Conservation (phyloP, 768 basidiomycete species). For the Tricholoma terreum region DNA sequence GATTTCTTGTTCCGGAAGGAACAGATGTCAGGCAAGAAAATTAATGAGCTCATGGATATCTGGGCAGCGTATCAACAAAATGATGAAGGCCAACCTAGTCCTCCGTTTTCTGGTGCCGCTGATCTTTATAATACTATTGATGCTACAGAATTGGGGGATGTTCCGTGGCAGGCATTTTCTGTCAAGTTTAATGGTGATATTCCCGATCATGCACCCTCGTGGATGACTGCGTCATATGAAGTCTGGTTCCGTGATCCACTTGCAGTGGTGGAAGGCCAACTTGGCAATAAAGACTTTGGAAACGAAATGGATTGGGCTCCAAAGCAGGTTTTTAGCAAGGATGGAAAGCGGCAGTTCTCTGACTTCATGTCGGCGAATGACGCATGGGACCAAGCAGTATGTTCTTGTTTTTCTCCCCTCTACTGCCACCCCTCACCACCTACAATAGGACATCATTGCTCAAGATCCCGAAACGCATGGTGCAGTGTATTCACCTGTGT, state of each 20-base stretch:
- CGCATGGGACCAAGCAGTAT: conserved; percentile 39
- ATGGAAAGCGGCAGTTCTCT: conserved; percentile 21
- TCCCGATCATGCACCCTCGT: conserved; percentile 21
- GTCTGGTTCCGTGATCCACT: conserved; percentile 34
- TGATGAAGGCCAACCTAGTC: conserved; percentile 6
- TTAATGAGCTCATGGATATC: conserved; percentile 5
- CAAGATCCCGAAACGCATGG: conserved; percentile 20
- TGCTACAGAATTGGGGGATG: conserved; percentile 27
- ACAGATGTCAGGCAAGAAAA: conserved; percentile 7
- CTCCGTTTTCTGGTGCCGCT: conserved; percentile 27
- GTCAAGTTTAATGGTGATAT: conserved; percentile 23
- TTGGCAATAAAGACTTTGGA: conserved; percentile 34
- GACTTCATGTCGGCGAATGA: conserved; percentile 42
- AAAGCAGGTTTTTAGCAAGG: conserved; percentile 21
- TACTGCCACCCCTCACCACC: no score
- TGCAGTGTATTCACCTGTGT: conserved; percentile 28
- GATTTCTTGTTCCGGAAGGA: conserved; percentile 5
- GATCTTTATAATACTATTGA: conserved; percentile 37
- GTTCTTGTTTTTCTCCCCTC: conserved; percentile 3
- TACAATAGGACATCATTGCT: conserved; percentile 22
- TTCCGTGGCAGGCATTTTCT: conserved; percentile 34
- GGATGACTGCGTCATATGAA: conserved; percentile 29
- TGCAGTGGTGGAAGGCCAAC: conserved; percentile 22
- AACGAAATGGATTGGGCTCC: conserved; percentile 31
- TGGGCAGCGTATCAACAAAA: not conserved